Percentiles rank a stretch among this genome's conserved stretches.
Conservation (phyloP, 2,329 filamentous ascomycete genomes). For the Cercospora janseana region DNA sequence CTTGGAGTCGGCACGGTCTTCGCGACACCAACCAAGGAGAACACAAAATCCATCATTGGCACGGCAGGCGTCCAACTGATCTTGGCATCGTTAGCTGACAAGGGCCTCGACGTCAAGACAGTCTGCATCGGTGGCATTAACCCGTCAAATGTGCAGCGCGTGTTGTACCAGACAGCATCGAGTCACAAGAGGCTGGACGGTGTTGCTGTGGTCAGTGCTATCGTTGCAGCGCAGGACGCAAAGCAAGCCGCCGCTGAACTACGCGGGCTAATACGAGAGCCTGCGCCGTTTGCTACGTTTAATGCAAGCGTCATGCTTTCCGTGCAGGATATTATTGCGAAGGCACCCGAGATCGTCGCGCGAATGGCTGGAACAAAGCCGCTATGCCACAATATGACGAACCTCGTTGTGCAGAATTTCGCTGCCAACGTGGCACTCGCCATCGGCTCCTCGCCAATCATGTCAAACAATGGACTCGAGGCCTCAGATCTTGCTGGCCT, state of each 20-base stretch:
- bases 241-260: constrained; percentile 62
- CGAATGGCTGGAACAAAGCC: constrained; percentile 64
- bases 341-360: constrained; percentile 47
- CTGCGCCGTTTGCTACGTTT: constrained; percentile 38
- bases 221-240: constrained; percentile 71
- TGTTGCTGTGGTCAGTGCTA: constrained; percentile 84
- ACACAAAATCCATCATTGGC: constrained; percentile 80
- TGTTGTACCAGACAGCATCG: constrained; percentile 67
- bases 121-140: constrained; percentile 93
- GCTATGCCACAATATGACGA: constrained; percentile 90
- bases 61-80: constrained; percentile 68
- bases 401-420: constrained; percentile 91
- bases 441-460: constrained; percentile 86
- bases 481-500: constrained; percentile 75
- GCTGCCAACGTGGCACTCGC: constrained; percentile 86
- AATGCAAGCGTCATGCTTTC: constrained; percentile 34
- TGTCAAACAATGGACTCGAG: constrained; percentile 85
- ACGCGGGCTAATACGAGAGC: constrained; percentile 52
- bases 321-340: constrained; percentile 30
- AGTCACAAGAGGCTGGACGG: constrained; percentile 67
- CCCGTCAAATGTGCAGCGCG: constrained; percentile 67
- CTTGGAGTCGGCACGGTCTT: constrained; percentile 88
- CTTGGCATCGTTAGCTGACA: constrained; percentile 57
- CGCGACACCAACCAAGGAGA: constrained; percentile 80
- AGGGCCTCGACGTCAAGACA: constrained; percentile 52